Conservation (phyloP, 2,329 filamentous ascomycete genomes). For the Penicillium vulpinum region DNA sequence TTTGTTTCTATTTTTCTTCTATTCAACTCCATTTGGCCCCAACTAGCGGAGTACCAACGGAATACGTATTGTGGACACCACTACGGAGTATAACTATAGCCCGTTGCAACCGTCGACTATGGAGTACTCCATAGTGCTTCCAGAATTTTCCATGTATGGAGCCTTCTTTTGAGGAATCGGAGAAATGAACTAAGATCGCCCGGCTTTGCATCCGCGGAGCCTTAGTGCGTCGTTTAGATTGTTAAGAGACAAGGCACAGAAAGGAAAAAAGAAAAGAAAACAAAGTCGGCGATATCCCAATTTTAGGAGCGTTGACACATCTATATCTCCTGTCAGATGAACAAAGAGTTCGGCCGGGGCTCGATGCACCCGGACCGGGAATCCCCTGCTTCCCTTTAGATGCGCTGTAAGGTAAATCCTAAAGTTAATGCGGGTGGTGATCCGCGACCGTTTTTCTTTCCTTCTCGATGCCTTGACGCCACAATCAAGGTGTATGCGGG, state of each 20-base stretch:
- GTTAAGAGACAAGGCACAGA: constrained; percentile 1
- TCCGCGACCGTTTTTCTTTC: constrained; percentile 6
- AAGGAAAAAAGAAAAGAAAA: constrained; percentile 6
- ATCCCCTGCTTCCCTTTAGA: constrained; percentile 1
- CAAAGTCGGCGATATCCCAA: background rate
- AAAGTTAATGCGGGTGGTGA: constrained; percentile 2
- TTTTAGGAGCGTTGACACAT: constrained; percentile 7
- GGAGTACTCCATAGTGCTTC: constrained; percentile 16
- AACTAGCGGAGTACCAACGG: constrained; percentile 4
- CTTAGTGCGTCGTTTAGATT: constrained; percentile 15
- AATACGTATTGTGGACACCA: constrained; percentile 5
- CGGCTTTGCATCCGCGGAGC: constrained; percentile 26
- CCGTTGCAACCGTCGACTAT: background rate
- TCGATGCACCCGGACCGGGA: background rate
- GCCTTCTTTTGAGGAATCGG: background rate
- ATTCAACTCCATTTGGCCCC: background rate
- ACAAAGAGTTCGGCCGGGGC: constrained; percentile 5
- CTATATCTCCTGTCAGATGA: constrained; percentile 2
- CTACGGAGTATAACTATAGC: background rate
- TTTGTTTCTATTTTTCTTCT: background rate
- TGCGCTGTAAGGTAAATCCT: constrained; percentile 15
- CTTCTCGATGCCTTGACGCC: background rate
- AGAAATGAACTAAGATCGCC: constrained; percentile 19
- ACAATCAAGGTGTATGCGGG: background rate
- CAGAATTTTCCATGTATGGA: constrained; percentile 21